Evolutionary conservation across 345 rosid genomes (phyloP).

Genomic region (Eucalyptus rudis): DNA sequence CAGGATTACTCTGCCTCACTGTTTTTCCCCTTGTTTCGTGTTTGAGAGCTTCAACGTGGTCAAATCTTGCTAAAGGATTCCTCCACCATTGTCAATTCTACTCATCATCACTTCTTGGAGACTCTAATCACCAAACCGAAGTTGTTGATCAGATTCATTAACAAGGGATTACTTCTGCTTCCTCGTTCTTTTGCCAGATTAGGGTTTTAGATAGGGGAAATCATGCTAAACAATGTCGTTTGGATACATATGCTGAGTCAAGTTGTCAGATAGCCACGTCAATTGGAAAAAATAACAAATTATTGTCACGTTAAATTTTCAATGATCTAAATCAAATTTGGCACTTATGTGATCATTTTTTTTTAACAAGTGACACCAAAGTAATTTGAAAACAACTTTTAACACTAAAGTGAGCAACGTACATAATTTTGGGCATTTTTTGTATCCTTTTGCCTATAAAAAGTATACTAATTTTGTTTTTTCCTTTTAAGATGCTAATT

Average conservation of each 20-base stretch:
- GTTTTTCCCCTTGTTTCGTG: not conserved
- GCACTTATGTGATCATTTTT: rapidly evolving
- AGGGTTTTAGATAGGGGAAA: not conserved
- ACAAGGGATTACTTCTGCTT: not conserved
- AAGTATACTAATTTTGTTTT: not conserved
- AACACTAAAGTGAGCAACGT: rapidly evolving
- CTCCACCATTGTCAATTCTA: not conserved
- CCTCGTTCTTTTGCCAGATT: not conserved
- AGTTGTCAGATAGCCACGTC: not conserved
- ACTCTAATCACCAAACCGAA: not conserved
- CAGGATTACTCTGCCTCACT: not conserved
- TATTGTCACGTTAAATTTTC: no score
- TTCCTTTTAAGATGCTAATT: not conserved
- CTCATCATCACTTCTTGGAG: not conserved
- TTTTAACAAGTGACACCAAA: no score
- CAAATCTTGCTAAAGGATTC: not conserved
- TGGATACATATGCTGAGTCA: not conserved
- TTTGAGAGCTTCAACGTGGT: not conserved
- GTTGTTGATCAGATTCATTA: not conserved
- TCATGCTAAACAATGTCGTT: not conserved
- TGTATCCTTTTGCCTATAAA: no score
- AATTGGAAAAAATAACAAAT: no score
- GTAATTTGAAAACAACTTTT: no score
- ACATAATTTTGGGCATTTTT: rapidly evolving
- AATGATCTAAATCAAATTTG: rapidly evolving